Conservation (phyloP, 2,329 filamentous ascomycete genomes). For the Arthrocladium fulminans region DNA sequence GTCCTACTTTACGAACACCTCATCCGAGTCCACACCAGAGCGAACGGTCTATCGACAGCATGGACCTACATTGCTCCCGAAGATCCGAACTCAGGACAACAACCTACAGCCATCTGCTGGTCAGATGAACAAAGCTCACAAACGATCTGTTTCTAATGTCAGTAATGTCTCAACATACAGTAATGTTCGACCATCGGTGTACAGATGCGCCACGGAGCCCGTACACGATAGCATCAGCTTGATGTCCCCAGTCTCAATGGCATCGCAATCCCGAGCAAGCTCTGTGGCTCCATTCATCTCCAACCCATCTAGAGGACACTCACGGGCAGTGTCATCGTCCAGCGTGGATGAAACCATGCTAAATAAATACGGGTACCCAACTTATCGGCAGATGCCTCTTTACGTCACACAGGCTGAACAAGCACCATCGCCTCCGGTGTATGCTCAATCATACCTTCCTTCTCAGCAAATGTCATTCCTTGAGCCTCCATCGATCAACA, state of each 20-base stretch:
- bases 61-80: constrained; percentile 65
- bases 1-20: constrained; percentile 54
- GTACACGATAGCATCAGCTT: constrained; percentile 34
- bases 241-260: constrained; percentile 38
- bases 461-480: constrained; percentile 23
- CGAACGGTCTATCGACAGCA: constrained; percentile 68
- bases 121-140: constrained; percentile 35
- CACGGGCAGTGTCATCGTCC: constrained; percentile 57
- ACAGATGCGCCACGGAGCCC: constrained; percentile 39
- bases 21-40: constrained; percentile 62
- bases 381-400: constrained; percentile 65
- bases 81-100: constrained; percentile 75
- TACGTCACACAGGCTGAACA: constrained; percentile 41
- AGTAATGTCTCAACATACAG: constrained; percentile 42
- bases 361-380: constrained; percentile 70
- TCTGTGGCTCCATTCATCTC: constrained; percentile 20
- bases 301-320: constrained; percentile 32
- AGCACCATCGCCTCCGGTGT: constrained; percentile 27
- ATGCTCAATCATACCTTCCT: constrained; percentile 20
- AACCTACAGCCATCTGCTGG: constrained; percentile 37
- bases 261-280: constrained; percentile 22
- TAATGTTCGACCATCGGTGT: constrained; percentile 35
- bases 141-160: constrained; percentile 29
- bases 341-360: constrained; percentile 58
- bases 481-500: constrained; percentile 32